Conservation (phyloP, 768 basidiomycete genomes). For the Kwoniella sp. region DNA sequence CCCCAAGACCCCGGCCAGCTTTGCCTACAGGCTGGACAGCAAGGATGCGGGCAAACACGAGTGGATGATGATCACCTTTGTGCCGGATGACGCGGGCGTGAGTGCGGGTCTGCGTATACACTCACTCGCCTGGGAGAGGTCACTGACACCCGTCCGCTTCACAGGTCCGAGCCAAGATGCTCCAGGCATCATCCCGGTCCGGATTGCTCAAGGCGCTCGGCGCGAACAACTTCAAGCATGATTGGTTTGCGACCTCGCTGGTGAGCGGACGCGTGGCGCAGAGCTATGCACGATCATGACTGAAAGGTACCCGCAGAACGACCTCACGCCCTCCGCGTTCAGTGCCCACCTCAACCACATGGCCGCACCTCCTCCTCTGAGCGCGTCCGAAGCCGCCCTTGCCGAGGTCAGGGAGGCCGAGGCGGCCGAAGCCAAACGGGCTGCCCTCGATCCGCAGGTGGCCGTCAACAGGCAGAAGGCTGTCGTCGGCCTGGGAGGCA, state of each 20-base stretch:
- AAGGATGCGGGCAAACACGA: conserved; percentile 38
- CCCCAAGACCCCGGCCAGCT: conserved; percentile 45
- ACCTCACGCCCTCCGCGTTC: conserved; percentile 58
- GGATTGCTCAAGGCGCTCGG: conserved; percentile 44
- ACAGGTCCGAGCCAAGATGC: conserved; percentile 49
- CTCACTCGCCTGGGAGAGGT: too few species aligned
- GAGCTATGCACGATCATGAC: neutral
- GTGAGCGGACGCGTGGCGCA: conserved; percentile 18
- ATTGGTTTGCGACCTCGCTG: conserved; percentile 46
- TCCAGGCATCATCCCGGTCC: conserved; percentile 46
- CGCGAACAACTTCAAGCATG: conserved; percentile 46
- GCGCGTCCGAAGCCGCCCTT: conserved; percentile 74
- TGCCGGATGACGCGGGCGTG: conserved; percentile 47
- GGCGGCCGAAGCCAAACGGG: conserved; percentile 53
- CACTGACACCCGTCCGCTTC: neutral
- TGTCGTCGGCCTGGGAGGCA: conserved; percentile 54
- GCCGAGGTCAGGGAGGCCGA: conserved; percentile 73
- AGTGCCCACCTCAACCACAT: conserved; percentile 66
- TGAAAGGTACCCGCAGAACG: conserved; percentile 37
- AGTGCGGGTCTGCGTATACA: conserved; percentile 6
- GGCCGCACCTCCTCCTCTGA: conserved; percentile 75
- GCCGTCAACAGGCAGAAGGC: conserved; percentile 31
- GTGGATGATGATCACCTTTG: conserved; percentile 50
- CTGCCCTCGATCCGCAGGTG: conserved; percentile 37
- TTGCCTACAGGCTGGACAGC: conserved; percentile 42